phyloP scores from a whole-genome alignment of 2,329 filamentous ascomycete species.

The Arthrobotrys conoides region DNA sequence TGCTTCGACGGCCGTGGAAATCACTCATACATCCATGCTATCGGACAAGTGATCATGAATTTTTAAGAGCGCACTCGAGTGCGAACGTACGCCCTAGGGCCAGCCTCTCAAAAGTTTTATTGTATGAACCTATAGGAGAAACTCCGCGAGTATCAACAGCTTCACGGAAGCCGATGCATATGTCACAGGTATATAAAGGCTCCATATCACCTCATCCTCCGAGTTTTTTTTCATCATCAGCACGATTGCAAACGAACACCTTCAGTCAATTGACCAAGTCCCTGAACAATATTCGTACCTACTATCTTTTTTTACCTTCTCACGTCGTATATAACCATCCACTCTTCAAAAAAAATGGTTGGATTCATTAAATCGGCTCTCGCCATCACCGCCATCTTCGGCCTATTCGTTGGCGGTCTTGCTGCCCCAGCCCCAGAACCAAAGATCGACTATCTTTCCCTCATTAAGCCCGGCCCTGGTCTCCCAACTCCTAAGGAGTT shows the following conservation, averaged over 20 bases:
- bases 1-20: no score
- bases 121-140: no score
- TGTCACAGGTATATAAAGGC: neutral
- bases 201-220: neutral
- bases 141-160: no score
- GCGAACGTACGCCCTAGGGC: no score
- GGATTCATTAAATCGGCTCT: slow-evolving; percentile 25
- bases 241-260: neutral
- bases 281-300: neutral
- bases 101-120: no score
- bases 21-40: no score
- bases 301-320: neutral
- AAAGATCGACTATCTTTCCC: slow-evolving; percentile 9
- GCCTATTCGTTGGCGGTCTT: slow-evolving; percentile 1
- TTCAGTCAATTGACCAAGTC: neutral
- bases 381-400: neutral
- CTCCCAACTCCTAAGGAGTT: slow-evolving; percentile 22
- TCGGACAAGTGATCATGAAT: no score
- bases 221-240: neutral
- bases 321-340: neutral
- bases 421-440: slow-evolving; percentile 24
- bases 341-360: slow-evolving; percentile 22
- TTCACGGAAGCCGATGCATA: neutral
- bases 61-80: no score
- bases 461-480: slow-evolving; percentile 18